phyloP scores from a whole-genome alignment of 1,284 basidiomycete genomes.

The Cutaneotrichosporon mucoides region DNA sequence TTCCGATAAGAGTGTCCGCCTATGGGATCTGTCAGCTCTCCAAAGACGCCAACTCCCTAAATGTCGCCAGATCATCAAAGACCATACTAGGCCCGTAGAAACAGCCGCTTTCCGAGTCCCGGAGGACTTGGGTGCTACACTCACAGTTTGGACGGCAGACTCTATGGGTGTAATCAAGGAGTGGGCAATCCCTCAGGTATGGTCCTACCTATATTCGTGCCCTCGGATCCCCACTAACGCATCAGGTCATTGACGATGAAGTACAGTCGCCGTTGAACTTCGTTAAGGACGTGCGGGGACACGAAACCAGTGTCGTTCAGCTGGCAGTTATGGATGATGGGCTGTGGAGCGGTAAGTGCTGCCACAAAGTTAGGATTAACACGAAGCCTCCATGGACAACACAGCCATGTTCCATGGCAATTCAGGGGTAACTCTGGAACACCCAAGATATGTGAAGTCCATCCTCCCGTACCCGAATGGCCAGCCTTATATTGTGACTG shows the following conservation, averaged over 20 bases:
- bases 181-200: conserved; percentile 30
- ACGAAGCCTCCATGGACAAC: conserved; percentile 76
- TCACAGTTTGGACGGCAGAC: conserved; percentile 67
- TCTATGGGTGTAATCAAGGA: conserved; percentile 75
- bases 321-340: conserved; percentile 62
- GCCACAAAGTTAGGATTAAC: not conserved
- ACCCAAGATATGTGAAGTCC: conserved; percentile 65
- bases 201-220: not conserved
- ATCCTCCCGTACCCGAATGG: conserved; percentile 65
- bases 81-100: conserved; percentile 29
- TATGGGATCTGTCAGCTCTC: conserved; percentile 63
- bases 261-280: conserved; percentile 30
- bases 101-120: conserved; percentile 47
- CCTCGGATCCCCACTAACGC: not conserved
- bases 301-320: conserved; percentile 56
- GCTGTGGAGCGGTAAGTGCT: conserved; percentile 72
- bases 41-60: conserved; percentile 57
- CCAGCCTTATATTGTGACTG: conserved; percentile 59
- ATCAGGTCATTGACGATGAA: conserved; percentile 4
- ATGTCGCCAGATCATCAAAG: conserved; percentile 52
- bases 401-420: conserved; percentile 61
- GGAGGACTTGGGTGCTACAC: not conserved
- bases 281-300: conserved; percentile 33
- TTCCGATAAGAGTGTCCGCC: conserved; percentile 81
- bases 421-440: conserved; percentile 52